A percentile compares a stretch with the other conserved stretches of the same genome.
These are phyloP conservation scores for Xerocomellus dryophilus DNA, from an alignment of 768 basidiomycete genomes.

Conservation along the genomic window DNA sequence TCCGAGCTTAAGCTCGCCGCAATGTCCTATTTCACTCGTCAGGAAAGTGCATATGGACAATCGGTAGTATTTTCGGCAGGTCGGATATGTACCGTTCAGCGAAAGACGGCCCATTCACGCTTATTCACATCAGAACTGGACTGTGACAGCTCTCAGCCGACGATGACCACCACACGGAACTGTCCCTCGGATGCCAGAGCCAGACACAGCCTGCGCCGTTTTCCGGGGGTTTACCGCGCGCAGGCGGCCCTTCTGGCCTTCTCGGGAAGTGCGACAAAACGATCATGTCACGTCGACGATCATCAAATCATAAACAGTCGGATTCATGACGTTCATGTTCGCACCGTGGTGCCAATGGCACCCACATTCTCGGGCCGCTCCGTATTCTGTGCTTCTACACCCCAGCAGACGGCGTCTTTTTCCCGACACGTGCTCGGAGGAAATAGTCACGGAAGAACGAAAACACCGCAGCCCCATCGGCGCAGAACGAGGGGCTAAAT, in stretches of 20 bases:
- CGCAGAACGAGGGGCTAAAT: background rate
- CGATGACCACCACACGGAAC: background rate
- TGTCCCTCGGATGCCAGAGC: background rate
- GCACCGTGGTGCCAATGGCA: constrained; percentile 7
- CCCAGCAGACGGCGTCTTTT: constrained; percentile 11
- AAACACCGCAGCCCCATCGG: no score
- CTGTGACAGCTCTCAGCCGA: background rate
- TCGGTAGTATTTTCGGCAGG: constrained; percentile 19
- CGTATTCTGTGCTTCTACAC: background rate
- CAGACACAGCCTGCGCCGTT: constrained; percentile 3
- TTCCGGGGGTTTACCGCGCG: constrained; percentile 12
- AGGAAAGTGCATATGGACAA: constrained; percentile 2
- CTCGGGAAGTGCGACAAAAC: background rate
- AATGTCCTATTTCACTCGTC: constrained; percentile 2
- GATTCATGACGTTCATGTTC: constrained; percentile 2
- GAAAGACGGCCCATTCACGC: background rate
- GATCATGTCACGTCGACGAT: constrained; percentile 9
- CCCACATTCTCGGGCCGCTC: constrained; percentile 9
- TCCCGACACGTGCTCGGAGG: constrained; percentile 12
- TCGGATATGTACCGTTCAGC: background rate
- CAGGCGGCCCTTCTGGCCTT: background rate
- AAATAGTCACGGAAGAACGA: constrained; percentile 4
- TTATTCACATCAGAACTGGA: constrained; percentile 1
- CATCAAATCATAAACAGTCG: constrained; percentile 7
- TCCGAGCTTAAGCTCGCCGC: constrained; percentile 1